Percentiles rank a stretch among this genome's conserved stretches.
These are phyloP conservation scores for Kalmusia sp. DNA, from an alignment of 2,329 filamentous ascomycete species.

Conservation along the genomic window DNA sequence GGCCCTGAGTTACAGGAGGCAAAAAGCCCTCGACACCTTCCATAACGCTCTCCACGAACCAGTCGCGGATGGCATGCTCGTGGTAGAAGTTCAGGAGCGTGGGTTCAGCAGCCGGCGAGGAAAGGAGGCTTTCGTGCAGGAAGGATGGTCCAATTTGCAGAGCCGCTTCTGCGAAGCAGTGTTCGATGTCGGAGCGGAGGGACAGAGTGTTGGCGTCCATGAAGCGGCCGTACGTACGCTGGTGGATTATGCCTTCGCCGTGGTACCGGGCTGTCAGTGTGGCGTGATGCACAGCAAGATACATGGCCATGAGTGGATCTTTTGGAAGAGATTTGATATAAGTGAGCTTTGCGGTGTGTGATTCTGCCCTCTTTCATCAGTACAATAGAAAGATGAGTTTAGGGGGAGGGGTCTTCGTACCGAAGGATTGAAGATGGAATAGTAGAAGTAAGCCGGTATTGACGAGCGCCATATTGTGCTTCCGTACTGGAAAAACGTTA, in stretches of 20 bases:
- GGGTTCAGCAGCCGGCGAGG: conserved; percentile 17
- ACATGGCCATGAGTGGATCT: conserved; percentile 35
- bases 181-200: conserved; percentile 38
- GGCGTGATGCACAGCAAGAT: conserved; percentile 34
- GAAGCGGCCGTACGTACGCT: conserved; percentile 35
- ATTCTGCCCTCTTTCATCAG: conserved; percentile 19
- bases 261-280: conserved; percentile 40
- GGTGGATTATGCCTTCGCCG: conserved; percentile 40
- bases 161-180: conserved; percentile 36
- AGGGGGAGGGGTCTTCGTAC: conserved; percentile 18
- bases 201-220: conserved; percentile 37
- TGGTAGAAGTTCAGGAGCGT: conserved; percentile 38
- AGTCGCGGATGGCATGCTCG: conserved; percentile 33
- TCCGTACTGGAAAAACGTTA: conserved; percentile 33
- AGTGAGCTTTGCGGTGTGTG: conserved; percentile 19
- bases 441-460: conserved; percentile 37
- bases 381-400: not conserved
- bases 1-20: conserved; percentile 37
- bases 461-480: conserved; percentile 33
- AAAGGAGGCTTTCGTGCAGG: conserved; percentile 30
- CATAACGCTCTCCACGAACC: conserved; percentile 27
- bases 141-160: conserved; percentile 33
- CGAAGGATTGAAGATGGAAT: conserved; percentile 25
- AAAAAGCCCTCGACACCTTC: conserved; percentile 25
- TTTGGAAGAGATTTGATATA: conserved; percentile 30